These are phyloP conservation scores for Pulveroboletus ravenelii DNA, from an alignment of 768 basidiomycete species.

Conservation along the genomic window DNA sequence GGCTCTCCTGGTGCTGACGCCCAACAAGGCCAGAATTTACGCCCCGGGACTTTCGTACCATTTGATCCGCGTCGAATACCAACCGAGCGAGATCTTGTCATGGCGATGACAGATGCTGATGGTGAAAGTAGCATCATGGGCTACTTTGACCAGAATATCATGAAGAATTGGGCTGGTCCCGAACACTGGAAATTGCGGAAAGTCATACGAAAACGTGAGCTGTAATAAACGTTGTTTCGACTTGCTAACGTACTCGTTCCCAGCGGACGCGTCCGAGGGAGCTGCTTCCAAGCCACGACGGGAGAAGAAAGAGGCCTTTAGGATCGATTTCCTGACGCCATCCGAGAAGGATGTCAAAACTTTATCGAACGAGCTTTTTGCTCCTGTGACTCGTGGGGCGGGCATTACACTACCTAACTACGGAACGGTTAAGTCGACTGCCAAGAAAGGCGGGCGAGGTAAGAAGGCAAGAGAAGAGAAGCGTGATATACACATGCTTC, in stretches of 20 bases:
- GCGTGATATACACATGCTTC: slow-evolving; percentile 72
- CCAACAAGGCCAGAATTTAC: slow-evolving; percentile 35
- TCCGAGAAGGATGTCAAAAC: slow-evolving; percentile 56
- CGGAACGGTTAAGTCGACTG: slow-evolving; percentile 23
- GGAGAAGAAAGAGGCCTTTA: slow-evolving; percentile 77
- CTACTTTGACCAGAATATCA: slow-evolving; percentile 83
- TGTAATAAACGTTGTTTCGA: not conserved
- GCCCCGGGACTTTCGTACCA: slow-evolving; percentile 53
- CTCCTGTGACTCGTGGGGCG: slow-evolving; percentile 64
- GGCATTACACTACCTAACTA: slow-evolving; percentile 65
- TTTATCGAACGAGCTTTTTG: slow-evolving; percentile 69
- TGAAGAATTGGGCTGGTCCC: slow-evolving; percentile 98
- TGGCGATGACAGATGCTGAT: slow-evolving; percentile 78
- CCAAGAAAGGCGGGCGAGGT: slow-evolving; percentile 37
- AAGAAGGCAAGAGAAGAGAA: slow-evolving; percentile 55
- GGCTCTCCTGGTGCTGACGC: slow-evolving; percentile 43
- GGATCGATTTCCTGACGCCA: slow-evolving; percentile 71
- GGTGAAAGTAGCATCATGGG: slow-evolving; percentile 60
- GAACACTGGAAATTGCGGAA: slow-evolving; percentile 96
- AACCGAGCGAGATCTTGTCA: slow-evolving; percentile 73
- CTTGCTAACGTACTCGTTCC: slow-evolving; percentile 6
- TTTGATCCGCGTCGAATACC: slow-evolving; percentile 84
- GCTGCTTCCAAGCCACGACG: slow-evolving; percentile 50
- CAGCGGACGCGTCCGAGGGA: slow-evolving; percentile 49
- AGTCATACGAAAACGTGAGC: slow-evolving; percentile 71